phyloP scores from a whole-genome alignment of 2,329 filamentous ascomycete genomes.

The Fusarium sp. region DNA sequence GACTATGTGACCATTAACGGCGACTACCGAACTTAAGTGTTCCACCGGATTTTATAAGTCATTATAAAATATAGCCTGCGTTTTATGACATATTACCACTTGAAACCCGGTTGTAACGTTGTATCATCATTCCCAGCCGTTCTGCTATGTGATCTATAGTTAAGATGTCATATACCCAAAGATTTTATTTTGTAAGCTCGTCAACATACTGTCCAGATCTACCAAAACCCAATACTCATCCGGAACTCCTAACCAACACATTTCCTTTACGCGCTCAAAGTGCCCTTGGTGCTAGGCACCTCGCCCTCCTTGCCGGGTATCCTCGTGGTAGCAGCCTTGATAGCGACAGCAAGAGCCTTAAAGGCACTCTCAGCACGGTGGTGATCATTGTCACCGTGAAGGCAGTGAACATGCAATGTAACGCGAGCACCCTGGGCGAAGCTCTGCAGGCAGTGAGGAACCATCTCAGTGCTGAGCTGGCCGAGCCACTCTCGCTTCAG shows the following conservation, averaged over 20 bases:
- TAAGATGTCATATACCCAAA: constrained; percentile 1
- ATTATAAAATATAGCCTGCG: neutral
- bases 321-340: constrained; percentile 79
- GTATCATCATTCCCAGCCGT: neutral
- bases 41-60: neutral
- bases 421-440: constrained; percentile 91
- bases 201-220: constrained; percentile 26
- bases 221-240: constrained; percentile 27
- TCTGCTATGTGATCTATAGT: neutral
- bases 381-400: constrained; percentile 93
- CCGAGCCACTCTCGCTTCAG: constrained; percentile 93
- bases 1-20: constrained; percentile 80
- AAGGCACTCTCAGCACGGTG: constrained; percentile 97
- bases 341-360: constrained; percentile 92
- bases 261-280: constrained; percentile 70
- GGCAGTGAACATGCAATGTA: constrained; percentile 94
- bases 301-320: constrained; percentile 88
- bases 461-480: constrained; percentile 94
- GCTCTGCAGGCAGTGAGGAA: constrained; percentile 93
- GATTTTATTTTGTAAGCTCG: neutral
- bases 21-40: constrained; percentile 70
- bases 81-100: neutral
- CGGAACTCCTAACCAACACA: constrained; percentile 40
- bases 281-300: constrained; percentile 96
- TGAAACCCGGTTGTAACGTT: neutral